Evolutionary conservation across 2,329 filamentous ascomycete species (phyloP), one percentile per base, ranked within the genome.

Genomic region (Colletotrichum spaethianum): DNA sequence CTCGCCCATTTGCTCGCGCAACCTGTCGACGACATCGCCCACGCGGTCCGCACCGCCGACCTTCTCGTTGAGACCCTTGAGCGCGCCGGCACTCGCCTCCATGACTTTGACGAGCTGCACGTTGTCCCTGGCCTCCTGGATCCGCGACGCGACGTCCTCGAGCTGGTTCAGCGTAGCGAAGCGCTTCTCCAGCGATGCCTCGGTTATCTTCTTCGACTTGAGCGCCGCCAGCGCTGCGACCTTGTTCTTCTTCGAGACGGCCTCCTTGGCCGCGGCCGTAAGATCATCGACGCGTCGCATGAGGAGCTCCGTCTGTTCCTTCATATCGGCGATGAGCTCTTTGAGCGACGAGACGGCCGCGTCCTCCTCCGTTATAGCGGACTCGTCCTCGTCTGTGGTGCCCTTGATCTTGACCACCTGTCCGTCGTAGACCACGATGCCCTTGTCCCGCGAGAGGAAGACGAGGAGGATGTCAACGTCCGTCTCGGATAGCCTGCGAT

Each of bases 121-220:
- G 74, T 98, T 94, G 81, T 95, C 93, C 0, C 91, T 88, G 0
- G 96, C 96, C 80, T 96, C 92, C 79, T 98, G 92, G 63, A 99
- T 93, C 78, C 92, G 93, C n/a, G 87, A 82, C 65, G 94, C 93
- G 0, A 97, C 92, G 74, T 94, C 91, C 82, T 98, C 95, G 1
- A 99, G 88, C 81, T 98, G 95, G 52, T 87, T 85, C 2, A 98
- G 88, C 0, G 93, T 93, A 11, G 91, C 91, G 38, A 92, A 90
- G 16, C 95, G 91, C 74, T 91, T 90, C 38, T 90, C 85, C 0
- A 98, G 87, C 14, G 91, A 93, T 2, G 89, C 85, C 80, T 98
- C 95, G 36, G 93, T 91, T 9, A 93, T 84, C 81, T 96, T 98
- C 84, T 94, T 97, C 6, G 91, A 93, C 63, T 93, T 92, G 16